These are phyloP conservation scores for Podila horticola DNA, from an alignment of 192 early-diverging fungal species.

Conservation along the genomic window DNA sequence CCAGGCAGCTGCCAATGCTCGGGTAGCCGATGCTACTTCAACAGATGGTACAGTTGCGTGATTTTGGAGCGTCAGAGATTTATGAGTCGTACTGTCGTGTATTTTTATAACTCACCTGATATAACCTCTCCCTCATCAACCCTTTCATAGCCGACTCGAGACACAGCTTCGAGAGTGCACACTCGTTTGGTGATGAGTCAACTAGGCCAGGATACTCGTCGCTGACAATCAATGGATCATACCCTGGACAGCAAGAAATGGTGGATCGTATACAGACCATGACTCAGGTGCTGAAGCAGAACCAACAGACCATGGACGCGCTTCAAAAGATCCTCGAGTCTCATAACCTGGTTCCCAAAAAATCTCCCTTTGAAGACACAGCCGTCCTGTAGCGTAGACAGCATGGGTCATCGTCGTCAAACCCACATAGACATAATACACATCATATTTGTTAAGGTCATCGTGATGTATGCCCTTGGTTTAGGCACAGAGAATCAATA, in stretches of 20 bases:
- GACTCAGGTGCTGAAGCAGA: slow-evolving; percentile 49
- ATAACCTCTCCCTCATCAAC: neutral
- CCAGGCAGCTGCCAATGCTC: slow-evolving; percentile 22
- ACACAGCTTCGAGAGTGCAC: slow-evolving; percentile 54
- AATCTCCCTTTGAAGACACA: slow-evolving; percentile 36
- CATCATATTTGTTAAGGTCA: no score
- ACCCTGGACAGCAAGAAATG: slow-evolving; percentile 45
- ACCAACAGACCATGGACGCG: slow-evolving; percentile 51
- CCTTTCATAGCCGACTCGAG: slow-evolving; percentile 17
- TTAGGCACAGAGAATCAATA: no score
- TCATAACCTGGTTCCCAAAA: slow-evolving; percentile 40
- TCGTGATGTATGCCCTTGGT: no score
- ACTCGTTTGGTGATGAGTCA: slow-evolving; percentile 43
- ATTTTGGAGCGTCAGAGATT: neutral
- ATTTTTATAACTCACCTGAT: slow-evolving; percentile 1
- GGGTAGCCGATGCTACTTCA: slow-evolving; percentile 10
- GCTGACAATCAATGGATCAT: slow-evolving; percentile 11
- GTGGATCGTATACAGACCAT: slow-evolving; percentile 42
- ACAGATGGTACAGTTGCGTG: slow-evolving; percentile 16
- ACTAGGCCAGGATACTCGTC: slow-evolving; percentile 44
- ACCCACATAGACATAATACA: no score
- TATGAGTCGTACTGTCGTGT: neutral
- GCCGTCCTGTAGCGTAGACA: neutral
- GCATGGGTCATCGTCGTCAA: no score
- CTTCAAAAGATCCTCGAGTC: slow-evolving; percentile 46